Percentiles rank a stretch among this genome's conserved stretches.
Evolutionary conservation across 2,329 filamentous ascomycete species (phyloP).

Genomic region (Phyllosticta paracitricarpa): DNA sequence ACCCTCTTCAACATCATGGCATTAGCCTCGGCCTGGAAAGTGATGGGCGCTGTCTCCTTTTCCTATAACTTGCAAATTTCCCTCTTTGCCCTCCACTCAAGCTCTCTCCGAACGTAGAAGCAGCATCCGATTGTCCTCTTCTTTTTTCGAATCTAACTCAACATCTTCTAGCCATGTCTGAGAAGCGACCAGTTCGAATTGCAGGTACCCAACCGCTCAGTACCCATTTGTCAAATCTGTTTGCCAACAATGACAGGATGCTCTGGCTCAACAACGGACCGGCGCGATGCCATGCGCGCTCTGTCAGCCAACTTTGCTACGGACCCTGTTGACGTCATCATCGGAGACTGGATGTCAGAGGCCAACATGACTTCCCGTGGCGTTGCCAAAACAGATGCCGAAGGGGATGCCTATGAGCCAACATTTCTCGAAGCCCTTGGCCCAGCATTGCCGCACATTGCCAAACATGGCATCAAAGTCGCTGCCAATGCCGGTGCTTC

Average conservation of each 20-base stretch:
- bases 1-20: not conserved
- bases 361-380: constrained; percentile 22
- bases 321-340: constrained; percentile 24
- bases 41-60: not conserved
- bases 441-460: constrained; percentile 27
- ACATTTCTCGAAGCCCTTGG: constrained; percentile 42
- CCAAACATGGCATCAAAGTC: constrained; percentile 23
- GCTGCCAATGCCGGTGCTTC: constrained; percentile 26
- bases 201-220: not conserved
- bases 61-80: not conserved
- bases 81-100: not conserved
- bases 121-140: not conserved
- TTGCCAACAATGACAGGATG: constrained; percentile 15
- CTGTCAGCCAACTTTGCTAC: constrained; percentile 20
- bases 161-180: not conserved
- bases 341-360: constrained; percentile 25
- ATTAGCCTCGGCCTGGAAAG: not conserved
- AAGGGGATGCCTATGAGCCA: constrained; percentile 38
- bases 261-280: constrained; percentile 23
- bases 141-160: not conserved
- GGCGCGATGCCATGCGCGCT: constrained; percentile 23
- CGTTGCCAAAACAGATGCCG: constrained; percentile 10
- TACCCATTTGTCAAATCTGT: not conserved
- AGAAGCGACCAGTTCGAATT: not conserved
- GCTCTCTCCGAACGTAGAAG: not conserved